Evolutionary conservation across 441 rosid genomes (phyloP), one percentile per base, ranked within the genome.

Genomic region (Mallotus repandus): DNA sequence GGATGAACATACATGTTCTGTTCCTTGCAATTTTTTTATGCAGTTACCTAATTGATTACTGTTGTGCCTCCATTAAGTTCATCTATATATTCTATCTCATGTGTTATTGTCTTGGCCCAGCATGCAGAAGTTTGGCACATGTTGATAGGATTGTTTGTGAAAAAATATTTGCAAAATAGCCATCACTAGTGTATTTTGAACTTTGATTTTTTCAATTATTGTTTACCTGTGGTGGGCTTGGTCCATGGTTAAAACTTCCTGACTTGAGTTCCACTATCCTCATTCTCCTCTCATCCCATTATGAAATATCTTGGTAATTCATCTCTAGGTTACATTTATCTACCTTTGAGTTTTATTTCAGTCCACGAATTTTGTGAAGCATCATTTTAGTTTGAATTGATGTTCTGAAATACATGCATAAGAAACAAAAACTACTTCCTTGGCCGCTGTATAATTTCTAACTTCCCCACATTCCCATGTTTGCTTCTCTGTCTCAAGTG

Each of bases 91-190:
- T 66, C 19, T 52, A 29, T 49, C 14, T 66, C 16, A 50, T 16
- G 71, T 19, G 32, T 29, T 54, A 45, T 54, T 19, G 60, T 64
- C 19, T 53, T 14, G 21, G 19, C 3, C 7, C 32, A 29, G 32
- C 32, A 29, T 29, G 32, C 32, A 29, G 3, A 29, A 29, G 32
- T 29, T 29, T 3, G n/a, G 21, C 32, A 21, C 71, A 12, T 68
- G 35, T 68, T 68, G 61, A 54, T 54, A 29, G 54, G 18, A 38
- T 57, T 69, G 63, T 55, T 57, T 69, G 72, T 55, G 38, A 50
- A 9, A 10, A 53, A 10, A 2, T 48, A 32, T 22, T 48, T 16
- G 11, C 21, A 35, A 46, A 7, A 16, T 18, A 19, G 12, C 45
- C 16, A 15, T 2, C 48, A 49, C 29, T 66, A 7, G 57, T 3